Conservation (phyloP, 2,329 filamentous ascomycete species). For the Coniella vitis region DNA sequence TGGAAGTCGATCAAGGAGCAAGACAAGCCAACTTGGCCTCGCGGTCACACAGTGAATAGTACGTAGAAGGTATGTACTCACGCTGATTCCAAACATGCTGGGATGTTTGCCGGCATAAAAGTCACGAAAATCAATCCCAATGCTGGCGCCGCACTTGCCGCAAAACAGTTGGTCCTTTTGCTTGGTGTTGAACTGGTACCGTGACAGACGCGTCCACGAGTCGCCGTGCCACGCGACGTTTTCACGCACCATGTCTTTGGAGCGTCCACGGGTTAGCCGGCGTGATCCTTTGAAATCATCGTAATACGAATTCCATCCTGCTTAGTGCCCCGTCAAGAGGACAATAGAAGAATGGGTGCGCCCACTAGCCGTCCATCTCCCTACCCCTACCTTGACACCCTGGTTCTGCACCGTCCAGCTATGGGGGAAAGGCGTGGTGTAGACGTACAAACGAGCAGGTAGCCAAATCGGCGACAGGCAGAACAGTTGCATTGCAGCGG, state of each 20-base stretch:
- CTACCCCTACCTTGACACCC: too few relatives aligned
- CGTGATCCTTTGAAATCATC: too few relatives aligned
- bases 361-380: too few relatives aligned
- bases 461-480: constrained; percentile 43
- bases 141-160: constrained; percentile 37
- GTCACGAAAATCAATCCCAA: constrained; percentile 39
- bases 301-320: too few relatives aligned
- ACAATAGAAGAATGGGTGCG: too few relatives aligned
- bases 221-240: constrained; percentile 37
- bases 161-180: constrained; percentile 43
- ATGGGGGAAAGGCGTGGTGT: too few relatives aligned
- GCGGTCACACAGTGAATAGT: not conserved
- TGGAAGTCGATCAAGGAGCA: not conserved
- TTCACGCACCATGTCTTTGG: constrained; percentile 31
- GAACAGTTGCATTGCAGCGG: constrained; percentile 48
- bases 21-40: not conserved
- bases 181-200: constrained; percentile 42
- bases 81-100: constrained; percentile 37
- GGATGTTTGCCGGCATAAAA: constrained; percentile 15
- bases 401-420: too few relatives aligned
- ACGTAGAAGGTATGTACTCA: constrained; percentile 21
- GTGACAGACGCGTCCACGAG: constrained; percentile 27
- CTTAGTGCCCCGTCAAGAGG: too few relatives aligned
- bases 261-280: too few relatives aligned
- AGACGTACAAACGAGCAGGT: constrained; percentile 41